phyloP scores from a whole-genome alignment of 2,329 filamentous ascomycete genomes.

The Cercospora sp. region DNA sequence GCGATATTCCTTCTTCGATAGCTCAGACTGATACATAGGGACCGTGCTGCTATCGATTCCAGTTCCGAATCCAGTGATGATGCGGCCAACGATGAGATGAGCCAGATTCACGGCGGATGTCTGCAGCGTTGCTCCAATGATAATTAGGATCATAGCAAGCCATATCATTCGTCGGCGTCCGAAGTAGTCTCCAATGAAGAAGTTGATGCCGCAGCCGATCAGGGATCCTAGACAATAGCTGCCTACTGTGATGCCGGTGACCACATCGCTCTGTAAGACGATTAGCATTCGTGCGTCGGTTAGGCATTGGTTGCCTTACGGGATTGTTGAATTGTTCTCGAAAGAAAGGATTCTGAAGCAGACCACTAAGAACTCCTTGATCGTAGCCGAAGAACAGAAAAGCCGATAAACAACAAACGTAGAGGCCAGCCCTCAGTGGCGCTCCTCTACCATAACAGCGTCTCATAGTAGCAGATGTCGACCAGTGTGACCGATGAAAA shows the following conservation, averaged over 20 bases:
- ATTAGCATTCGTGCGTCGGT: background rate
- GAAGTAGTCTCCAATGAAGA: constrained; percentile 50
- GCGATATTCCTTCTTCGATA: constrained; percentile 37
- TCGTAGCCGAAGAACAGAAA: constrained; percentile 28
- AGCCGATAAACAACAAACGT: constrained; percentile 25
- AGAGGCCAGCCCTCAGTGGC: constrained; percentile 24
- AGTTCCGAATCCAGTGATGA: constrained; percentile 53
- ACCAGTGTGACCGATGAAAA: background rate
- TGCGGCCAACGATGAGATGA: constrained; percentile 51
- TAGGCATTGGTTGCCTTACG: background rate
- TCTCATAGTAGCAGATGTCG: background rate
- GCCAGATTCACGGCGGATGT: constrained; percentile 39
- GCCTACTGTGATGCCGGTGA: constrained; percentile 41
- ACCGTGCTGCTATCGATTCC: constrained; percentile 29
- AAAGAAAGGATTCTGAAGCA: constrained; percentile 28
- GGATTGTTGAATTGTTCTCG: constrained; percentile 27
- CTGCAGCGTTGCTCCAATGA: constrained; percentile 46
- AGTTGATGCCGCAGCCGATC: constrained; percentile 53
- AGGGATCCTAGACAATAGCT: constrained; percentile 63
- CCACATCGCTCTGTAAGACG: constrained; percentile 13
- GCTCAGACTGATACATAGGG: constrained; percentile 50
- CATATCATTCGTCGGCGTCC: constrained; percentile 53
- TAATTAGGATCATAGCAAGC: constrained; percentile 52
- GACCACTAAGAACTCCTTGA: constrained; percentile 26
- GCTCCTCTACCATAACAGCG: constrained; percentile 26